Conservation (phyloP, 2,329 filamentous ascomycete species). For the Penicillium nordicum region DNA sequence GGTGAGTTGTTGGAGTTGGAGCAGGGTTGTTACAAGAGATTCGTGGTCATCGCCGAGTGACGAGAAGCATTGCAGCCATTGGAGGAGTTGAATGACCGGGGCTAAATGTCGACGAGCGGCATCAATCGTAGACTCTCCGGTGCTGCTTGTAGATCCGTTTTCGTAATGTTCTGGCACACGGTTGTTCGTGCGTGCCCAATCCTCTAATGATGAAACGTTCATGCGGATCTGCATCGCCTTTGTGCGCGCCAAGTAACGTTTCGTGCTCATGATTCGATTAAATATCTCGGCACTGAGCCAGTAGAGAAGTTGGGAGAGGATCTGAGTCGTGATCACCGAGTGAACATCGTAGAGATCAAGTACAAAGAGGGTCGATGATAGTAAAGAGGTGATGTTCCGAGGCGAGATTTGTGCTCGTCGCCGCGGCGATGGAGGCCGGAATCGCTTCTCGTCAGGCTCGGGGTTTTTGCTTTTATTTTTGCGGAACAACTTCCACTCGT, state of each 20-base stretch:
- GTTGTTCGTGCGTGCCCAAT: constrained; percentile 93
- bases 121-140: constrained; percentile 83
- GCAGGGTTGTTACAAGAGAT: constrained; percentile 79
- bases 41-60: constrained; percentile 88
- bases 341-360: constrained; percentile 98
- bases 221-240: constrained; percentile 99
- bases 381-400: constrained; percentile 88
- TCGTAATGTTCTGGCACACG: constrained; percentile 94
- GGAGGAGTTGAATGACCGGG: constrained; percentile 86
- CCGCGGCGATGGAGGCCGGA: constrained; percentile 89
- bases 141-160: constrained; percentile 78
- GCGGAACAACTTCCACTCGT: constrained; percentile 97
- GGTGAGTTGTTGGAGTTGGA: constrained; percentile 80
- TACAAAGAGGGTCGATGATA: constrained; percentile 94
- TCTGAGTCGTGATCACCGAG: constrained; percentile 89
- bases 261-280: constrained; percentile 95
- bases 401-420: constrained; percentile 87
- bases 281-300: constrained; percentile 96
- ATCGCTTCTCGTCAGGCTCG: constrained; percentile 84
- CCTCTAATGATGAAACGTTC: constrained; percentile 93
- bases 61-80: constrained; percentile 98
- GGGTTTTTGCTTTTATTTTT: constrained; percentile 81
- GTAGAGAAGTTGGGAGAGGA: constrained; percentile 87
- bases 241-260: constrained; percentile 88
- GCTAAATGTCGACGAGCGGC: constrained; percentile 79